These are phyloP conservation scores for Trichopus zeylanicus DNA, from an alignment of 116 monocot species.

Conservation along the genomic window DNA sequence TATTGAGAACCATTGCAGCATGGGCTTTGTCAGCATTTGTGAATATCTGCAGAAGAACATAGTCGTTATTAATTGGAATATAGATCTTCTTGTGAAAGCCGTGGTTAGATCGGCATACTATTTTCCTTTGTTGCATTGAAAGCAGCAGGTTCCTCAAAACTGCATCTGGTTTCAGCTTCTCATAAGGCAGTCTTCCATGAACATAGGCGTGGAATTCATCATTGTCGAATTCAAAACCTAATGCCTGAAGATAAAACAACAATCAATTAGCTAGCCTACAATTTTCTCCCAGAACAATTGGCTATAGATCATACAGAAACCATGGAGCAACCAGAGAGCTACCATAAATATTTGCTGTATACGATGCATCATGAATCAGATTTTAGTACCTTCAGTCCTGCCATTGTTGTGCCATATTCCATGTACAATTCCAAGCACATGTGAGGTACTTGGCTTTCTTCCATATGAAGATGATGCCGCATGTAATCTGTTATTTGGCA, in stretches of 20 bases:
- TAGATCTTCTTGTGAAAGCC: background rate
- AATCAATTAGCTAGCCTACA: too few relatives aligned
- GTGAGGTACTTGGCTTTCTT: conserved; percentile 54
- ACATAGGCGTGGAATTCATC: conserved; percentile 79
- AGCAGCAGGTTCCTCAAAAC: conserved; percentile 69
- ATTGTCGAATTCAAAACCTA: conserved; percentile 66
- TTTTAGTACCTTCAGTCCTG: conserved; percentile 68
- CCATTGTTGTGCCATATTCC: conserved; percentile 95
- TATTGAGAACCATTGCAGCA: conserved; percentile 43
- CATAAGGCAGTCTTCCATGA: conserved; percentile 81
- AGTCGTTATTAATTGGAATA: too few relatives aligned
- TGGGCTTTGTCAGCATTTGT: conserved; percentile 79
- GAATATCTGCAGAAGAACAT: conserved; percentile 39
- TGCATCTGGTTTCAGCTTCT: conserved; percentile 55
- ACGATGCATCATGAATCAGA: too few relatives aligned
- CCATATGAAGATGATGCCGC: conserved; percentile 60
- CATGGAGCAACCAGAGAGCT: too few relatives aligned
- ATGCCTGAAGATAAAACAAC: conserved; percentile 25
- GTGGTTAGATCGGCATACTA: conserved; percentile 28
- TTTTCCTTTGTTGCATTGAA: conserved; percentile 70
- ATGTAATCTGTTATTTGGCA: conserved; percentile 56
- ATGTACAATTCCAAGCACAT: conserved; percentile 87
- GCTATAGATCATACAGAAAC: too few relatives aligned
- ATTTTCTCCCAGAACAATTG: too few relatives aligned
- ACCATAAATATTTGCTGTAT: too few relatives aligned